phyloP scores from a whole-genome alignment of 225 moss, liverwort and hornwort genomes.

The Sphagnum contortum region DNA sequence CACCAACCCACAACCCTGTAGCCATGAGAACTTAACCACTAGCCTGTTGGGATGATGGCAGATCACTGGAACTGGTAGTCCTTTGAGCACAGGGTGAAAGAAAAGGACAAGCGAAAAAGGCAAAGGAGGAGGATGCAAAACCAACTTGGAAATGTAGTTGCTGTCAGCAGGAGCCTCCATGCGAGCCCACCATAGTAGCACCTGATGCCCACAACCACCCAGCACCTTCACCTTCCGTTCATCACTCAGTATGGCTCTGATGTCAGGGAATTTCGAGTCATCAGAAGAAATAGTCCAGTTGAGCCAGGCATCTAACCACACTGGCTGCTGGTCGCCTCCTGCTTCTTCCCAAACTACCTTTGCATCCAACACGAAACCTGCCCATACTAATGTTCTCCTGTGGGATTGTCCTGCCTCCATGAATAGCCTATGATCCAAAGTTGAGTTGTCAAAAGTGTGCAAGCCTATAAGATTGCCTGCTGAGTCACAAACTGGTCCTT shows the following conservation, averaged over 20 bases:
- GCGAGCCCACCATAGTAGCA: constrained; percentile 75
- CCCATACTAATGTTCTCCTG: constrained; percentile 51
- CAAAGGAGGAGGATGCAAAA: neutral
- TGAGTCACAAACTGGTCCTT: constrained; percentile 62
- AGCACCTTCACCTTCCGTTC: constrained; percentile 60
- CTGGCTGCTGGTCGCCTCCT: constrained; percentile 23
- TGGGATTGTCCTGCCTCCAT: constrained; percentile 1
- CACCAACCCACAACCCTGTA: neutral
- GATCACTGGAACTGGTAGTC: neutral
- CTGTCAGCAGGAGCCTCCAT: constrained; percentile 79
- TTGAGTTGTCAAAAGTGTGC: constrained; percentile 44
- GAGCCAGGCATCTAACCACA: constrained; percentile 66
- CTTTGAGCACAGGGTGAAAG: neutral
- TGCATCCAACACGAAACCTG: constrained; percentile 80
- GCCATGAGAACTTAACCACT: neutral
- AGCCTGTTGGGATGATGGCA: too few relatives aligned
- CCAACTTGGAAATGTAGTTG: constrained; percentile 71
- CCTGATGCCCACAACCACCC: constrained; percentile 52
- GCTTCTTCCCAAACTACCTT: constrained; percentile 45
- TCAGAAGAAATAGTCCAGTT: constrained; percentile 37
- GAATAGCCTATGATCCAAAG: constrained; percentile 16
- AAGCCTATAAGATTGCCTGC: constrained; percentile 55
- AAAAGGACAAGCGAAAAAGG: neutral
- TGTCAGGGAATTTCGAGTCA: constrained; percentile 21
- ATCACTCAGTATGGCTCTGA: constrained; percentile 50